Evolutionary conservation across 192 early-diverging fungal genomes (phyloP).

Genomic region (Bifiguratus adelaidae): DNA sequence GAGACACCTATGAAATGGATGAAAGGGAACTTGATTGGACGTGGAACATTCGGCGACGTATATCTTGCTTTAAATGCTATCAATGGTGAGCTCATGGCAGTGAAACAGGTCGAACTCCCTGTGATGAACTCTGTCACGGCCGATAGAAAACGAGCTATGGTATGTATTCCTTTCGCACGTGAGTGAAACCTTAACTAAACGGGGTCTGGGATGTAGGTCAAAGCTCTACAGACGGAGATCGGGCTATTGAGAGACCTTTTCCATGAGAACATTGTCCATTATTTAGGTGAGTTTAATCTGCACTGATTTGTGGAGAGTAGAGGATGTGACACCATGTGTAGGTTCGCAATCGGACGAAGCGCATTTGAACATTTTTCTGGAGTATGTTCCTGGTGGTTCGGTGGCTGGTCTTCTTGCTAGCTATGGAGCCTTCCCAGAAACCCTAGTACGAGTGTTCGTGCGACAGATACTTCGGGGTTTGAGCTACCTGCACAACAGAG

Average conservation of each 20-base stretch:
- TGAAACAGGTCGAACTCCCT: conserved; percentile 89
- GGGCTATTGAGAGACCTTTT: conserved; percentile 80
- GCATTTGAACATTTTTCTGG: conserved; percentile 86
- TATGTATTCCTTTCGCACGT: too few relatives aligned
- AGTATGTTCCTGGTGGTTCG: conserved; percentile 97
- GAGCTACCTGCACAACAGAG: conserved; percentile 86
- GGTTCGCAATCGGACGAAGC: conserved; percentile 67
- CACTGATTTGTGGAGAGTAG: background rate
- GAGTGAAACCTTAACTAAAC: background rate
- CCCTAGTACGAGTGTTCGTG: conserved; percentile 73
- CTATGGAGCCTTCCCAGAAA: conserved; percentile 83
- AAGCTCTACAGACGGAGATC: conserved; percentile 86
- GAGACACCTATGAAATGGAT: conserved; percentile 53
- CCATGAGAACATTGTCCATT: conserved; percentile 94
- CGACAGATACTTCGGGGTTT: conserved; percentile 88
- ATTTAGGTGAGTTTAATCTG: conserved; percentile 51
- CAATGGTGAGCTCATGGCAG: conserved; percentile 90
- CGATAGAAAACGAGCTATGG: conserved; percentile 66
- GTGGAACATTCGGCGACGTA: conserved; percentile 94
- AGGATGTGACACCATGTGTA: conserved; percentile 12
- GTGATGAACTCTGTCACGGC: conserved; percentile 56
- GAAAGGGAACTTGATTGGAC: conserved; percentile 82
- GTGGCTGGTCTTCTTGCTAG: conserved; percentile 74
- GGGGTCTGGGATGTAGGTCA: conserved; percentile 22
- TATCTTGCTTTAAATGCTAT: conserved; percentile 84